Percentiles rank a stretch among this genome's conserved stretches.
phyloP scores from a whole-genome alignment of 371 early-diverging fungal species.

The Smittium mucronatum region DNA sequence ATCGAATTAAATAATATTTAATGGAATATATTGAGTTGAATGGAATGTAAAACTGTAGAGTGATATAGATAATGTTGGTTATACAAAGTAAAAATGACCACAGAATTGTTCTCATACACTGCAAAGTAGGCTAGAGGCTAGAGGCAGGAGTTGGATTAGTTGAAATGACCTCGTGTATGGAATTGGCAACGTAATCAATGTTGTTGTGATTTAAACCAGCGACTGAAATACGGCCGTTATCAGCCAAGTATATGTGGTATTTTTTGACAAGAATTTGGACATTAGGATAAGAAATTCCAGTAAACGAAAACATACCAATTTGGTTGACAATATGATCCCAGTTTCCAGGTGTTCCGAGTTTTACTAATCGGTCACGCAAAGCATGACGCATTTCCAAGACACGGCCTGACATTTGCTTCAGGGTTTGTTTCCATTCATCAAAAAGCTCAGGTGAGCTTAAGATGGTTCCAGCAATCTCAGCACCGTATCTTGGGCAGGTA shows the following conservation, averaged over 20 bases:
- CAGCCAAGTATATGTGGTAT: slow-evolving; percentile 84
- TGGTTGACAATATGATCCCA: slow-evolving; percentile 91
- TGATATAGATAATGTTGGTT: too few relatives aligned
- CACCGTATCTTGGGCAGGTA: slow-evolving; percentile 81
- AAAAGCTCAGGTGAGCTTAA: slow-evolving; percentile 64
- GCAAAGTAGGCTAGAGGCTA: not conserved
- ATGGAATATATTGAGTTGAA: too few relatives aligned
- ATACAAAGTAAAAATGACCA: too few relatives aligned
- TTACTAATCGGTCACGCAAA: slow-evolving; percentile 45
- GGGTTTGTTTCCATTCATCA: slow-evolving; percentile 62
- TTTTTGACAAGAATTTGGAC: slow-evolving; percentile 63
- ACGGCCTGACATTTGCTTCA: slow-evolving; percentile 73
- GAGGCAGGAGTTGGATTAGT: not conserved
- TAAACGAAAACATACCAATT: slow-evolving; percentile 95
- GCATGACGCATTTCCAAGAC: slow-evolving; percentile 74
- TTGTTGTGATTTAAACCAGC: slow-evolving; percentile 79
- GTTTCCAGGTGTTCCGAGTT: slow-evolving; percentile 71
- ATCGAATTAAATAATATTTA: too few relatives aligned
- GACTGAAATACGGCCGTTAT: slow-evolving; percentile 89
- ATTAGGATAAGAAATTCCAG: slow-evolving; percentile 62
- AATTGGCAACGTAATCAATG: slow-evolving; percentile 68
- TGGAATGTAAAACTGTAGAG: too few relatives aligned
- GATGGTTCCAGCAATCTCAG: slow-evolving; percentile 71
- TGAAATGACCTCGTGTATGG: slow-evolving; percentile 57
- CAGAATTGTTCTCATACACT: too few relatives aligned